A percentile compares a stretch with the other conserved stretches of the same genome.
Conservation (phyloP, 2,329 filamentous ascomycete species). For the Microsporum ferrugineum region DNA sequence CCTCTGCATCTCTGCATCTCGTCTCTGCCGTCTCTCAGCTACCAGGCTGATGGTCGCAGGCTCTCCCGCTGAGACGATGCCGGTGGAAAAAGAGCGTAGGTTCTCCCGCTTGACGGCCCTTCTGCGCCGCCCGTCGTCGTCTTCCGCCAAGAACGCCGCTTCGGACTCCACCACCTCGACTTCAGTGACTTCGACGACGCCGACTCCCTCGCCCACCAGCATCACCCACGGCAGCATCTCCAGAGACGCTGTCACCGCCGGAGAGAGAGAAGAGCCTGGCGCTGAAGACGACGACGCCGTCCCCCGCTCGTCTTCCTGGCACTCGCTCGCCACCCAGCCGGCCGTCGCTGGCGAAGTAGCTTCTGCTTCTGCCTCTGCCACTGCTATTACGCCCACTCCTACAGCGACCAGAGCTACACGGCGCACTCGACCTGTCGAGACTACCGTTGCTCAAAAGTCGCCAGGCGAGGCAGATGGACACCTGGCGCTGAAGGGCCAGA, state of each 20-base stretch:
- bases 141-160: slow-evolving; percentile 14
- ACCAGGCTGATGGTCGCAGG: neutral
- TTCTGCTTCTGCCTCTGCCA: neutral
- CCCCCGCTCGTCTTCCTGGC: neutral
- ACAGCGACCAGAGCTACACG: neutral
- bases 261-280: neutral
- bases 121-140: slow-evolving; percentile 28
- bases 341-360: too few relatives aligned
- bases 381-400: slow-evolving; percentile 1
- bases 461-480: neutral
- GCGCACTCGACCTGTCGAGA: neutral
- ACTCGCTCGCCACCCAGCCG: neutral
- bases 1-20: neutral
- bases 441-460: neutral
- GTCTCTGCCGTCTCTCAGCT: neutral
- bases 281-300: neutral
- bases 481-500: neutral
- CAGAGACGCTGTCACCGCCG: neutral
- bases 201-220: slow-evolving; percentile 5
- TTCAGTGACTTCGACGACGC: slow-evolving; percentile 5
- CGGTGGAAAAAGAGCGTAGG: slow-evolving; percentile 18
- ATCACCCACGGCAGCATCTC: neutral
- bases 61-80: slow-evolving; percentile 3
- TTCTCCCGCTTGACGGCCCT: slow-evolving; percentile 28
- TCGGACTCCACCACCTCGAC: neutral